Base-by-base conservation (phyloP, 805 yeast species). In the Metschnikowia lachancei region DNA sequence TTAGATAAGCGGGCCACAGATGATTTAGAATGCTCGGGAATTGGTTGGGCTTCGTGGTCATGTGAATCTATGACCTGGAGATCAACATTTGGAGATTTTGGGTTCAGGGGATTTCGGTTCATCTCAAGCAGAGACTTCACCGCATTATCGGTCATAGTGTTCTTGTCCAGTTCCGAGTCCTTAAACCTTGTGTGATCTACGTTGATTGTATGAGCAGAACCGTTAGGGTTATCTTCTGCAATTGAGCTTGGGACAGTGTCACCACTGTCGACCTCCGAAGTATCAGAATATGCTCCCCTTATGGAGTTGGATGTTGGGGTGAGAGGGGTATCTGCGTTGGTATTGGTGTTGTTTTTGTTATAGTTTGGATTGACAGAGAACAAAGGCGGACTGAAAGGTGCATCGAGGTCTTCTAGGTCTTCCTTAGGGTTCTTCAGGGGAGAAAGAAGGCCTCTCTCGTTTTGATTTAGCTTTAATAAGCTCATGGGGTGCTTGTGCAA, bases 241-340 rank as follows among this genome's bases (percentile, higher is more conserved):
- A 55, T 33, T 11, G 57, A 53, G 26, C 57, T 55, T 19, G 57
- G 58, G 3, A 42, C 42, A 1, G 58, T 55, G 19, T 55, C 58
- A 20, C 51, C 49, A 37, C 55, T 47, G 36, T 39, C 53, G n/a
- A 47, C 48, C 39, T 53, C 57, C 11, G 57, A 55, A 6, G 41
- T 39, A 10, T 53, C 58, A 20, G 54, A 51, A 18, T 35, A 47
- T 4, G 54, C 37, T 22, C 49, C 55, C 30, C 45, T 41, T 29
- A 49, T 36, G 2, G 57, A 53, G 17, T 38, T 40, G 3, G 54
- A 50, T 3, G 57, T 51, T 11, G 58, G 57, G 26, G 58, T 53
- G n/a, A 54, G 51, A 9, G 52, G 55, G 12, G 43, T 18, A 16
- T 44, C 43, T 18, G 35, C 31, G 50, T 45, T n/a, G 52, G 52